These are phyloP conservation scores for Rhytidiadelphus loreus DNA, from an alignment of 225 moss, liverwort and hornwort genomes.

Conservation along the genomic window DNA sequence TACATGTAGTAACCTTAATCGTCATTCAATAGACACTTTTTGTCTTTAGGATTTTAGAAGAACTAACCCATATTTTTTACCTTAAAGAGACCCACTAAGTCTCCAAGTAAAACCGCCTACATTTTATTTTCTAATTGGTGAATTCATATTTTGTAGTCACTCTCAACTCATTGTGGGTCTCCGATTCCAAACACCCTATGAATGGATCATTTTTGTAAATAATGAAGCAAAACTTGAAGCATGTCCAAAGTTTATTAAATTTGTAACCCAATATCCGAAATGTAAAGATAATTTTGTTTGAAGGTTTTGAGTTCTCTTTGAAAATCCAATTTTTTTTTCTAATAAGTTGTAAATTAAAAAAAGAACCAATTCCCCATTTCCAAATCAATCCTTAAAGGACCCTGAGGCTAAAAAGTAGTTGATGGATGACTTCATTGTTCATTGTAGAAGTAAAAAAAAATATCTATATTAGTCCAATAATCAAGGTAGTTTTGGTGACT, in stretches of 20 bases:
- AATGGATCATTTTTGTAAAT: background rate
- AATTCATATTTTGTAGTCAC: background rate
- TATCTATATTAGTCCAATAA: too few species aligned
- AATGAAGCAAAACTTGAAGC: background rate
- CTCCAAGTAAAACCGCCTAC: background rate
- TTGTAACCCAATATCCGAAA: accelerated
- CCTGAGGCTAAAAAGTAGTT: too few species aligned
- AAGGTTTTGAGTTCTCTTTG: background rate
- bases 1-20: accelerated
- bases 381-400: background rate
- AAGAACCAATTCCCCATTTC: background rate
- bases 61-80: background rate
- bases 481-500: too few species aligned
- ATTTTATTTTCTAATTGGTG: background rate
- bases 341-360: background rate
- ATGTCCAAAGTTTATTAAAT: background rate
- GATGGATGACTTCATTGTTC: too few species aligned
- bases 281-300: background rate
- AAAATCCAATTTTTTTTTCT: background rate
- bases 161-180: background rate
- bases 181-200: background rate
- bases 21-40: background rate
- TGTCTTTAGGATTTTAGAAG: background rate
- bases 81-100: background rate
- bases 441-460: too few species aligned